Evolutionary conservation across 192 early-diverging fungal species (phyloP), one percentile per base, ranked within the genome.

Genomic region (Coemansia sp.): DNA sequence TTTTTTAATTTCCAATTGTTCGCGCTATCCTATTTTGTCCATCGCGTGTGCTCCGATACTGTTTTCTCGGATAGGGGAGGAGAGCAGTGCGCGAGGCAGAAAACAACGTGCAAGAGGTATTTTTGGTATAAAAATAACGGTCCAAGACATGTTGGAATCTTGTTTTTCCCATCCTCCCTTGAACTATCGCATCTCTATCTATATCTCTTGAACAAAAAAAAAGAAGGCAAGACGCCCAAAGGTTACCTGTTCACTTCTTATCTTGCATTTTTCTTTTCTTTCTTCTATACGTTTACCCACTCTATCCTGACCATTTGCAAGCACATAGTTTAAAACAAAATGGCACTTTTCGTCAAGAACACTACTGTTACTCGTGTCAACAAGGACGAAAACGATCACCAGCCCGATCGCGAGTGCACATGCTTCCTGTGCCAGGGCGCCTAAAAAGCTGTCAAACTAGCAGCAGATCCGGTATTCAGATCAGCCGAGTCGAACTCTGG

Each of bases 351-450:
- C 27, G 27, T 30, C 27, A 7, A 30, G 27, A 30, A 30, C 27
- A 30, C 27, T 7, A 30, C 27, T 7, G 7, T 7, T 7, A 5
- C 4, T 30, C 27, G 27, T 2, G 27, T 30, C 27, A 30, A 7
- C 27, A 46, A 46, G 45, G 45, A 21, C n/a, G 25, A 53, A 8
- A 10, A 30, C 50, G 56, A 53, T 2, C 64, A 66, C 24, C 27
- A 30, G 27, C 27, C 27, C 27, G 39, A 55, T 33, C 64, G 64
- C 34, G 64, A 66, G 23, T 66, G 64, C 21, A 66, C 42, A 47
- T 66, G 64, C 56, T 38, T 41, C 11, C 44, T 66, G 34, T 66
- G 64, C 42, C 64, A 30, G 27, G 27, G 27, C 27, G 27, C 27
- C 27, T 30, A 30, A 30, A n/a, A n/a, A n/a, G n/a, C n/a, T n/a